These are phyloP conservation scores for Paecilomyces sp. DNA, from an alignment of 2,329 filamentous ascomycete genomes.

Conservation along the genomic window DNA sequence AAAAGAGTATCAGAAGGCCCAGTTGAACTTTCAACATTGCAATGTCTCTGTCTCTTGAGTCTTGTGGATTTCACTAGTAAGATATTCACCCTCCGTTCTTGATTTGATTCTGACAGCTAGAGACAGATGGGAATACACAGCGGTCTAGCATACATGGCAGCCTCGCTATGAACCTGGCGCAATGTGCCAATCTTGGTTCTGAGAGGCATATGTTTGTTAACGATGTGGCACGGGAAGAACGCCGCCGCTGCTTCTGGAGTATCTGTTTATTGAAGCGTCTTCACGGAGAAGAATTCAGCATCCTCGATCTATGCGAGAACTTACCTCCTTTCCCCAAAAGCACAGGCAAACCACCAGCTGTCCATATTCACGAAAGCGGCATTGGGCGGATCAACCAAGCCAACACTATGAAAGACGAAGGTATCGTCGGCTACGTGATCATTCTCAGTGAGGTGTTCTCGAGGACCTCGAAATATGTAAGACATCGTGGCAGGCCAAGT, in stretches of 20 bases:
- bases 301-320: constrained; percentile 27
- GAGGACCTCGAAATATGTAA: constrained; percentile 42
- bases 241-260: constrained; percentile 35
- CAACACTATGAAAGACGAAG: constrained; percentile 26
- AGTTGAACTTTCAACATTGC: constrained; percentile 37
- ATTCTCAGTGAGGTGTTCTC: constrained; percentile 44
- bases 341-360: constrained; percentile 18
- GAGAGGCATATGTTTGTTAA: constrained; percentile 20
- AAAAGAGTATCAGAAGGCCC: constrained; percentile 30
- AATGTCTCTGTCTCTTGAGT: constrained; percentile 34
- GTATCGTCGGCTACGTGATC: constrained; percentile 42
- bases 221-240: constrained; percentile 21
- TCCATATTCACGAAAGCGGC: constrained; percentile 14
- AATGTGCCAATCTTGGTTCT: constrained; percentile 37
- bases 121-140: constrained; percentile 28
- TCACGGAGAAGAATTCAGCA: constrained; percentile 36
- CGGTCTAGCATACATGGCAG: constrained; percentile 31
- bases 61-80: constrained; percentile 36
- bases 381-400: constrained; percentile 15
- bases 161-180: constrained; percentile 39
- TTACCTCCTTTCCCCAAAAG: constrained; percentile 35
- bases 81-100: constrained; percentile 1
- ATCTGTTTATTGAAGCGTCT: constrained; percentile 39
- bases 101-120: background rate
- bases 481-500: constrained; percentile 37